Evolutionary conservation across 164 flowering plant species (phyloP), one percentile per base, ranked within the genome.

Genomic region (Euptelea pleiosperma): DNA sequence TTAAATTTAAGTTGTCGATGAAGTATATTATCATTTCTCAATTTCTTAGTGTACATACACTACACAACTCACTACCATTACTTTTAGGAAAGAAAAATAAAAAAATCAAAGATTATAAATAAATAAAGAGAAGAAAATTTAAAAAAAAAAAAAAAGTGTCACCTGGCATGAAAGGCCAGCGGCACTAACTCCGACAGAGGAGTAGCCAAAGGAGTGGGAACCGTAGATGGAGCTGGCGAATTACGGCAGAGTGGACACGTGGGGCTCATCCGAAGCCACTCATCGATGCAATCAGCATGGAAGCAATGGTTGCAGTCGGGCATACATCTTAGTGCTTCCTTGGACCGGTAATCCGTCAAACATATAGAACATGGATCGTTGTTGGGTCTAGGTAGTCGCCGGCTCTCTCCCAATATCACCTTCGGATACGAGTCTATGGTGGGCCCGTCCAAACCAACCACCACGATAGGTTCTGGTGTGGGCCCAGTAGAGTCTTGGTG

Each of bases 251-350:
- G 8, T 0, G 89, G 86, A 58, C 89, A 83, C 52, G 86, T 74
- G 55, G 76, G 72, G 45, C 58, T 81, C 67, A 70, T 59, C 60
- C 65, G 58, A 0, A 81, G 81, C 89, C 89, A 83, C 57, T 65
- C 79, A 30, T 83, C 89, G 1, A 83, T 52, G 54, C 89, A 83
- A 29, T 52, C 57, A 3, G 60, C 76, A 35, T 81, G 89, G 63
- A 79, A 84, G 62, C 73, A 79, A 58, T 79, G 89, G 51, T 70
- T 59, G 62, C 89, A 84, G 4, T 77, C 81, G 0, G 86, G 86
- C 16, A 81, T 55, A 34, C 67, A 61, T 63, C 82, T 64, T 5
- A 84, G 5, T 0, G 61, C 33, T 6, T 83, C 86, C 29, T 66
- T 69, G 6, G 65, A 61, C 34, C 55, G 21, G 59, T 77, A 83